Evolutionary conservation across 805 yeast species (phyloP), one percentile per base, ranked within the genome.

Genomic region (Ogataea nonfermentans): DNA sequence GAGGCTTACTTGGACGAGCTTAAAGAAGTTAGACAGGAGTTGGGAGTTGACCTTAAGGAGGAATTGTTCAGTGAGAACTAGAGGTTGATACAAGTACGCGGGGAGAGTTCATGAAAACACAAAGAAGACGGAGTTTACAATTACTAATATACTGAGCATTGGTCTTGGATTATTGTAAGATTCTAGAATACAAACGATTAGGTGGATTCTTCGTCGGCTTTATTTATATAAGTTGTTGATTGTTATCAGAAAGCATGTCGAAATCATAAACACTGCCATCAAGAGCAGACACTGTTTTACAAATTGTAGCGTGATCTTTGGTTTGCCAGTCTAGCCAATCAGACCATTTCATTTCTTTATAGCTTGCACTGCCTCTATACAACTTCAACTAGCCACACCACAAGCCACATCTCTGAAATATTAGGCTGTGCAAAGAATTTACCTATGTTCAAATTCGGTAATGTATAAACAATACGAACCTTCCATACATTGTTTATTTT

Each of bases 1-100:
- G 78, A 84, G 59, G 97, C 96, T 51, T 93, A 93, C 76, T 81
- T 93, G 56, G 95, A 86, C 46, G 99, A 91, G 68, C 80, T 93
- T 63, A 86, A 86, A 72, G 93, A 79, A 46, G 78, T 87, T 52
- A 88, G 96, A 74, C 76, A 83, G 65, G 95, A 90, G 67, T 78
- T 93, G 59, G 98, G 97, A 55, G 76, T 90, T 63, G 91, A 91
- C 55, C 78, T 90, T 65, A 86, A 86, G 73, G 97, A 90, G 72
- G 95, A 86, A 57, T 75, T 90, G 60, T 89, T 78, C 69, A 37
- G 54, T 40, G 53, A 51, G 46, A 43, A 48, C 27, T 47, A 29
- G 24, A 26, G 26, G 12, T 29, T 32, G 37, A 36, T 17, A 17
- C n/a, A 23, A 22, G 28, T 17, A 39, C 37, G 42, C 42, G 25